A percentile compares a stretch with the other conserved stretches of the same genome.
phyloP scores from a whole-genome alignment of 768 basidiomycete species.

The Lanmaoa rubissima region DNA sequence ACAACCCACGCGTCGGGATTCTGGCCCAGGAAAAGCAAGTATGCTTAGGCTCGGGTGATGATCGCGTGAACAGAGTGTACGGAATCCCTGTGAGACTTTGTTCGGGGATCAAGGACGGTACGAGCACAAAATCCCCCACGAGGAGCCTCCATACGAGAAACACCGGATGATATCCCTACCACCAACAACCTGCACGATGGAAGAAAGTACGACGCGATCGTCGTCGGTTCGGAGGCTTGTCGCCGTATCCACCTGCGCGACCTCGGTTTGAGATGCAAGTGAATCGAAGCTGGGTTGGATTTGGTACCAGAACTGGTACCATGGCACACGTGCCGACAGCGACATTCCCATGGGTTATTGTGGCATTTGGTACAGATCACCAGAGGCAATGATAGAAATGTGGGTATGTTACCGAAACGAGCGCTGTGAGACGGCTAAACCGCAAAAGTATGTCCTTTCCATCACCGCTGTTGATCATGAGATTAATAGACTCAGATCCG shows the following conservation, averaged over 20 bases:
- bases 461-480: background rate
- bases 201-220: conserved; percentile 2
- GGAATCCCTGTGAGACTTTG: too few relatives aligned
- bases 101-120: background rate
- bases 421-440: background rate
- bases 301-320: conserved; percentile 16
- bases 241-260: conserved; percentile 5
- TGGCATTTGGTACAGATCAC: too few relatives aligned
- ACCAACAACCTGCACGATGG: too few relatives aligned
- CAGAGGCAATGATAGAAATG: too few relatives aligned
- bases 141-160: too few relatives aligned
- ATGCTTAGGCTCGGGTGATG: too few relatives aligned
- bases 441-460: background rate
- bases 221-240: conserved; percentile 4
- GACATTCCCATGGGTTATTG: background rate
- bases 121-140: too few relatives aligned
- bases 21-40: too few relatives aligned
- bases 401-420: too few relatives aligned
- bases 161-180: too few relatives aligned
- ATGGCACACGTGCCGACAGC: conserved; percentile 11
- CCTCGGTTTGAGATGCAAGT: conserved; percentile 3
- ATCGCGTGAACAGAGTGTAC: too few relatives aligned
- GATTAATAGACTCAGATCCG: background rate
- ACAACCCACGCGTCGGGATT: too few relatives aligned
- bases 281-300: conserved; percentile 10